These are phyloP conservation scores for Pulveroboletus sp. DNA, from an alignment of 1,284 basidiomycete genomes.

Conservation along the genomic window DNA sequence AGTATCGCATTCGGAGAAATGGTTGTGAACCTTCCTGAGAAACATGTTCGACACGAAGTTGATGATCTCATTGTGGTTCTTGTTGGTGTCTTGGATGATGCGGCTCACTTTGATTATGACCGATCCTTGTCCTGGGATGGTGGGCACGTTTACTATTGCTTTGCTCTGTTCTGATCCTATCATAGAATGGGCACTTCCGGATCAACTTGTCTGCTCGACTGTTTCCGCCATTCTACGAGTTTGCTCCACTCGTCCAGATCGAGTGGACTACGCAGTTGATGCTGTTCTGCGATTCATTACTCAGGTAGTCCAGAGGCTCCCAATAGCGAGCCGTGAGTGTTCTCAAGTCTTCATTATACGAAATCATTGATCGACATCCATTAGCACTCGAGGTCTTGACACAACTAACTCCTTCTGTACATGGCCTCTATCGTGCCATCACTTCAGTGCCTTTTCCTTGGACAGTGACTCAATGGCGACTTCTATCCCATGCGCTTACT, in stretches of 20 bases:
- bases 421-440: constrained; percentile 86
- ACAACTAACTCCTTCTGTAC: constrained; percentile 78
- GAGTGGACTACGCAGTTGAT: constrained; percentile 50
- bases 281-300: constrained; percentile 63
- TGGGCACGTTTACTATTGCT: constrained; percentile 31
- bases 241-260: constrained; percentile 52
- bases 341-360: background rate
- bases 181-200: constrained; percentile 78
- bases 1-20: constrained; percentile 79
- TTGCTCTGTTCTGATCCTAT: constrained; percentile 13
- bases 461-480: constrained; percentile 67
- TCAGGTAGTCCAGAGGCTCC: constrained; percentile 58
- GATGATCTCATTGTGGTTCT: constrained; percentile 56
- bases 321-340: constrained; percentile 54
- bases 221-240: constrained; percentile 72
- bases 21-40: constrained; percentile 60
- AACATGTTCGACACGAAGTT: constrained; percentile 51
- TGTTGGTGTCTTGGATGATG: constrained; percentile 64
- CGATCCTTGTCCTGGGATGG: constrained; percentile 76
- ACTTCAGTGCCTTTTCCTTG: constrained; percentile 77
- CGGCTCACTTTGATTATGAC: constrained; percentile 77
- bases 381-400: constrained; percentile 72
- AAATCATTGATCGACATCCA: background rate
- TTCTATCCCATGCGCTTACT: constrained; percentile 55
- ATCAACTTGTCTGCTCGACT: constrained; percentile 77